Conservation (phyloP, 2,329 filamentous ascomycete species). For the Didymella pomorum region DNA sequence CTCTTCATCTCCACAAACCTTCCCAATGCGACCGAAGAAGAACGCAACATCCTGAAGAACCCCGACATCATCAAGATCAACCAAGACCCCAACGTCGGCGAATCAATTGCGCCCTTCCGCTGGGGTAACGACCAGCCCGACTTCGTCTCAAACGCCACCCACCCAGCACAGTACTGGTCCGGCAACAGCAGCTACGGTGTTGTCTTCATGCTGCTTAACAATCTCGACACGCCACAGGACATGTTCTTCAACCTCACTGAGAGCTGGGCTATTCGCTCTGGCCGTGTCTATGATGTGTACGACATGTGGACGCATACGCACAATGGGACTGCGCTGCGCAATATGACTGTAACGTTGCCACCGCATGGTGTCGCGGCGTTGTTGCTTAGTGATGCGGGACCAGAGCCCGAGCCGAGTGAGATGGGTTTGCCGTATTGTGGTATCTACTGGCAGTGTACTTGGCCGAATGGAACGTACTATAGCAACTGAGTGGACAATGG, state of each 20-base stretch:
- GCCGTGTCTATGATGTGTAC: constrained; percentile 22
- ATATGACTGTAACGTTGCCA: constrained; percentile 18
- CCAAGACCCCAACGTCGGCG: constrained; percentile 53
- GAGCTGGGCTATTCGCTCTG: constrained; percentile 24
- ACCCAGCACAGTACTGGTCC: constrained; percentile 32
- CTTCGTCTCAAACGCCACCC: constrained; percentile 55
- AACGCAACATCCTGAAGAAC: constrained; percentile 51
- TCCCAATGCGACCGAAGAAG: constrained; percentile 47
- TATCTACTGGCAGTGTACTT: constrained; percentile 25
- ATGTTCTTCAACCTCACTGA: constrained; percentile 34
- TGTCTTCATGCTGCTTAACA: constrained; percentile 31
- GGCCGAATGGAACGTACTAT: constrained; percentile 25
- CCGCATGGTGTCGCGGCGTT: constrained; percentile 25
- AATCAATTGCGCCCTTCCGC: constrained; percentile 47
- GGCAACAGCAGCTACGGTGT: constrained; percentile 25
- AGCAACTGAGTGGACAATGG: constrained; percentile 16
- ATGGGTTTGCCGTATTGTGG: constrained; percentile 22
- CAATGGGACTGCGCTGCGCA: constrained; percentile 22
- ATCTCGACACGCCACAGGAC: constrained; percentile 10
- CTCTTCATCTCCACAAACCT: constrained; percentile 53
- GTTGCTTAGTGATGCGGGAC: constrained; percentile 24
- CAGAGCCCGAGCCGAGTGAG: constrained; percentile 15
- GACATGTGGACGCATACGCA: constrained; percentile 27
- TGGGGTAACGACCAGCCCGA: constrained; percentile 59
- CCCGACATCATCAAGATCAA: constrained; percentile 53